phyloP scores from a whole-genome alignment of 139 green algal genomes.

The Chloropicon primus region DNA sequence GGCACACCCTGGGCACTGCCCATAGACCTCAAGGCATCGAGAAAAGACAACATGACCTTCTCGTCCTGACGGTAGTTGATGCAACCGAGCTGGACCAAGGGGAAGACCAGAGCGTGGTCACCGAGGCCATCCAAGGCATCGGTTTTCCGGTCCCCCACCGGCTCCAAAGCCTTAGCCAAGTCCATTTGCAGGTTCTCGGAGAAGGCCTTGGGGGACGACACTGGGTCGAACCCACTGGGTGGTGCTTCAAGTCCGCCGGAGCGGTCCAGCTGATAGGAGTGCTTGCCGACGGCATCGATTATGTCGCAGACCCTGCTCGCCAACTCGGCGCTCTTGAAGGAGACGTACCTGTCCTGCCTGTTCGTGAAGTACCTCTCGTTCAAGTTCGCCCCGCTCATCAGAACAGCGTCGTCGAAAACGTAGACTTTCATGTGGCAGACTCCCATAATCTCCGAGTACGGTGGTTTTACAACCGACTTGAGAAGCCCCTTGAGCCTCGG shows the following conservation, averaged over 20 bases:
- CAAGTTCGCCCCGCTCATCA: slow-evolving; percentile 39
- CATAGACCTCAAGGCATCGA: background rate
- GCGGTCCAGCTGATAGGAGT: background rate
- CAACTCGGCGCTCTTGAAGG: background rate
- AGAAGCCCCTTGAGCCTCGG: background rate
- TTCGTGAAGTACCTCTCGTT: slow-evolving; percentile 32
- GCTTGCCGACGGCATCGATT: background rate
- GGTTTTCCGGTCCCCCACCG: background rate
- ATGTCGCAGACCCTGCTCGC: background rate
- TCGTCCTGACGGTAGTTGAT: slow-evolving; percentile 32
- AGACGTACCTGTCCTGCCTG: slow-evolving; percentile 32
- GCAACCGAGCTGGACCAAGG: slow-evolving; percentile 28
- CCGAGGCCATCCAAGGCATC: background rate
- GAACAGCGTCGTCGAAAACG: slow-evolving; percentile 34
- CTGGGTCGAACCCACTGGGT: slow-evolving; percentile 5
- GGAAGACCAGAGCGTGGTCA: slow-evolving; percentile 32
- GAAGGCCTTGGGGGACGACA: slow-evolving; percentile 11
- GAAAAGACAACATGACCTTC: slow-evolving; percentile 1
- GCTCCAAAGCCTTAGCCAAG: background rate
- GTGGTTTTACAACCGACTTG: background rate
- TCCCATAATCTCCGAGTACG: slow-evolving; percentile 18
- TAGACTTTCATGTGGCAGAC: slow-evolving; percentile 33
- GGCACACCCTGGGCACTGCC: too few relatives aligned
- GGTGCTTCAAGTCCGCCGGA: background rate
- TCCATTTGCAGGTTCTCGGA: slow-evolving; percentile 5